A percentile compares a stretch with the other conserved stretches of the same genome.
phyloP scores from a whole-genome alignment of 2,329 filamentous ascomycete genomes.

The Aspergillus sp. region DNA sequence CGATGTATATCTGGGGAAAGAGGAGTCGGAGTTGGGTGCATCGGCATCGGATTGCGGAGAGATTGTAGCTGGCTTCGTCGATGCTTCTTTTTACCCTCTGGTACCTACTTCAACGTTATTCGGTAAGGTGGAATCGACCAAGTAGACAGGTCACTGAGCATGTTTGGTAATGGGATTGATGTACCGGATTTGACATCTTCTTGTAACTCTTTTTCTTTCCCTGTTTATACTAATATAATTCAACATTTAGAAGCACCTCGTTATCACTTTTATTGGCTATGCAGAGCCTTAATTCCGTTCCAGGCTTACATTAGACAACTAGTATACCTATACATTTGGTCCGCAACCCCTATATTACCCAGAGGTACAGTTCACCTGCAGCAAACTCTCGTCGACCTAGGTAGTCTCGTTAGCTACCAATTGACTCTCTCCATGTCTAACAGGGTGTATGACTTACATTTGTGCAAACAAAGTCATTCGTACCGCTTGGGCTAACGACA shows the following conservation, averaged over 20 bases:
- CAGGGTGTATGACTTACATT: slow-evolving; percentile 36
- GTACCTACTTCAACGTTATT: too few relatives aligned
- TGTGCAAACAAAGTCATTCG: slow-evolving; percentile 44
- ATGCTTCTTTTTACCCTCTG: too few relatives aligned
- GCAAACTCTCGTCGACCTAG: slow-evolving; percentile 31
- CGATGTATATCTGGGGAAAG: slow-evolving; percentile 31
- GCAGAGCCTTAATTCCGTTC: too few relatives aligned
- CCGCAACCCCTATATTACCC: not conserved
- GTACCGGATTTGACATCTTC: too few relatives aligned
- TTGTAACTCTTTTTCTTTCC: too few relatives aligned
- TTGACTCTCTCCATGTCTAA: not conserved
- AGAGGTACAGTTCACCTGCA: slow-evolving; percentile 39
- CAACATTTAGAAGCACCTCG: not conserved
- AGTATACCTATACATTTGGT: too few relatives aligned
- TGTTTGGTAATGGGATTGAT: too few relatives aligned
- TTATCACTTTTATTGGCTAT: too few relatives aligned
- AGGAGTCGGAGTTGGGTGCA: slow-evolving; percentile 23
- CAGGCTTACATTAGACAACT: too few relatives aligned
- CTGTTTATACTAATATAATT: not conserved
- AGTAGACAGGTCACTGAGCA: too few relatives aligned
- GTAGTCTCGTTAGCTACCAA: not conserved
- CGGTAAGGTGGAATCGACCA: too few relatives aligned
- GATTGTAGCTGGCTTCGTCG: slow-evolving; percentile 2
- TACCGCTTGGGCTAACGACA: slow-evolving; percentile 50
- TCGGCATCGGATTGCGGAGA: slow-evolving; percentile 19